phyloP scores from a whole-genome alignment of 306 rosid genomes.

The Begonia fuchsioides region DNA sequence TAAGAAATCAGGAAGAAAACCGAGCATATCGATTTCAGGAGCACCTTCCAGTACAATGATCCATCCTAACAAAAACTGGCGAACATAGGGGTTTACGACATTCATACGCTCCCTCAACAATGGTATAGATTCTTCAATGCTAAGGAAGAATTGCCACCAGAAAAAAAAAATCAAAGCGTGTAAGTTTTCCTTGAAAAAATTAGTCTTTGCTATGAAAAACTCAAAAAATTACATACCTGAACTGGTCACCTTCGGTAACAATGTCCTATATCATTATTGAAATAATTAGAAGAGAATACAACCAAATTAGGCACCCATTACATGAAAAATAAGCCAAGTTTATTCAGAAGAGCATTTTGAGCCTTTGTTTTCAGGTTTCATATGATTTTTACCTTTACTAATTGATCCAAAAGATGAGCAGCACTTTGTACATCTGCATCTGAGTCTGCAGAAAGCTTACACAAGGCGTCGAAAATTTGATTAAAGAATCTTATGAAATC shows the following conservation, averaged over 20 bases:
- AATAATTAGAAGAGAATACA: constrained; percentile 17
- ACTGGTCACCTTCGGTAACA: constrained; percentile 97
- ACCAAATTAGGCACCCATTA: constrained; percentile 4
- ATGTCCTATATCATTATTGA: constrained; percentile 69
- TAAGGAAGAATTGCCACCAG: constrained; percentile 19
- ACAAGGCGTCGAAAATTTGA: constrained; percentile 91
- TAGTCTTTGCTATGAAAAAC: constrained; percentile 11
- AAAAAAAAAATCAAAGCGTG: constrained; percentile 6
- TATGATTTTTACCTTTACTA: constrained; percentile 61
- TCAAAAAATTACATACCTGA: constrained; percentile 51
- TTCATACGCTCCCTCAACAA: constrained; percentile 99
- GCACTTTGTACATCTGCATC: constrained; percentile 96
- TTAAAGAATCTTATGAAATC: constrained; percentile 92
- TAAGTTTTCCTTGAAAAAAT: constrained; percentile 6
- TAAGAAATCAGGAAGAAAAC: constrained; percentile 16
- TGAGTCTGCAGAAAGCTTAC: constrained; percentile 97
- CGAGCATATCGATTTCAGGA: constrained; percentile 98
- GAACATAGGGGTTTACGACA: constrained; percentile 92
- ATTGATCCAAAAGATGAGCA: constrained; percentile 93
- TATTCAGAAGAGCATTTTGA: background rate
- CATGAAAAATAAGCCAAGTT: constrained; percentile 12
- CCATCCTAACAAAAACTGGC: constrained; percentile 99
- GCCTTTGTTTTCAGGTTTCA: background rate
- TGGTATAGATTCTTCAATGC: constrained; percentile 97
- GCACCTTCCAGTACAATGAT: constrained; percentile 96